Conservation (phyloP, 257 asterid species). For the Echites panduratus region DNA sequence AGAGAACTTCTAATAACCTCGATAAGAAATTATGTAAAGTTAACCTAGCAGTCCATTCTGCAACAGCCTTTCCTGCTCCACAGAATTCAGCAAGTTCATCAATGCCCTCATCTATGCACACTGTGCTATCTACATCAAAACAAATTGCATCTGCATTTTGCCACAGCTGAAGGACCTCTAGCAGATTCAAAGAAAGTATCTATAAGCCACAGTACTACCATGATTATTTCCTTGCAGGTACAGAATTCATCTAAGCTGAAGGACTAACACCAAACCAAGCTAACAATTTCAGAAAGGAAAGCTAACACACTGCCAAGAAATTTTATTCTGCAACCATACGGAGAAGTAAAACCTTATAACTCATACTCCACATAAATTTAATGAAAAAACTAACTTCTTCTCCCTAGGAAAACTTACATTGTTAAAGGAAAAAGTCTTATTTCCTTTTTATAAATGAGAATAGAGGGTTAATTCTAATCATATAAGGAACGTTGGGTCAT, state of each 20-base stretch:
- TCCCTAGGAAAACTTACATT: no score
- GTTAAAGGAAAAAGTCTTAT: no score
- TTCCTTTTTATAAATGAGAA: no score
- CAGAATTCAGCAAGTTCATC: constrained; percentile 96
- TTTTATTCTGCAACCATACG: background rate
- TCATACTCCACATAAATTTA: no score
- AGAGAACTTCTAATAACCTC: background rate
- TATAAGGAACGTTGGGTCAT: no score
- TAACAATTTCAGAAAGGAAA: background rate
- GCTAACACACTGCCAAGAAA: background rate
- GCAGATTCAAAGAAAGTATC: constrained; percentile 25
- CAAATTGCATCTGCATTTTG: constrained; percentile 68
- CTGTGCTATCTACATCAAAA: constrained; percentile 97
- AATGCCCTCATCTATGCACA: constrained; percentile 93
- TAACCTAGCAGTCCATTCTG: constrained; percentile 91
- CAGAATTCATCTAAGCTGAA: background rate
- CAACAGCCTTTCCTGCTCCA: constrained; percentile 97
- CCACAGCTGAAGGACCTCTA: constrained; percentile 82
- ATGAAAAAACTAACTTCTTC: no score
- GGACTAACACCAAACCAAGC: background rate
- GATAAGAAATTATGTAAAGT: background rate
- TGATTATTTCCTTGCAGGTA: background rate
- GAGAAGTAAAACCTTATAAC: no score
- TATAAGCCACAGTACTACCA: constrained; percentile 16
- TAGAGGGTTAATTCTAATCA: no score